Evolutionary conservation across 768 basidiomycete genomes (phyloP).

Genomic region (Cyclocybe cylindracea): DNA sequence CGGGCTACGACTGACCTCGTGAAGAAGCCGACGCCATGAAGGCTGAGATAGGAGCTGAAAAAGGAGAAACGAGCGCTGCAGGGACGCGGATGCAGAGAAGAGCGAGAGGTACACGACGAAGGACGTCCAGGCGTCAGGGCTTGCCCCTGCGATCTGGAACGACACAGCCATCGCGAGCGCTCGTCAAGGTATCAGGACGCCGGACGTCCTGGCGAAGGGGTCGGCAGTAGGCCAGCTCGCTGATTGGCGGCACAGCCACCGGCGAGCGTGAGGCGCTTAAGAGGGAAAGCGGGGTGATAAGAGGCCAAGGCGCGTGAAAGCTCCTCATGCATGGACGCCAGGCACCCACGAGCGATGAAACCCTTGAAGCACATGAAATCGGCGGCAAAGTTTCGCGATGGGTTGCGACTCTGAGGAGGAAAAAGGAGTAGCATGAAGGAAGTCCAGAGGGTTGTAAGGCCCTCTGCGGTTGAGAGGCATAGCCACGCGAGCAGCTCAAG

Average conservation of each 20-base stretch:
- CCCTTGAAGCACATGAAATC: not conserved
- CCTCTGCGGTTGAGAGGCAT: constrained; percentile 11
- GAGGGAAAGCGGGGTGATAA: constrained; percentile 5
- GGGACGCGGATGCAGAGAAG: not conserved
- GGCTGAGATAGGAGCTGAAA: constrained; percentile 9
- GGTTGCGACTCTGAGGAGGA: too few species aligned
- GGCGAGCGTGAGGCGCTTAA: constrained; percentile 9
- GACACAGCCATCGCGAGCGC: constrained; percentile 1
- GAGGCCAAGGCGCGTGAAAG: constrained; percentile 13
- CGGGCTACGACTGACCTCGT: too few species aligned
- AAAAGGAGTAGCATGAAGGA: constrained; percentile 6
- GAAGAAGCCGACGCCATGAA: constrained; percentile 2
- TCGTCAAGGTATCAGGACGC: constrained; percentile 1
- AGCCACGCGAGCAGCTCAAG: constrained; percentile 12
- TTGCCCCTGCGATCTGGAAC: constrained; percentile 9
- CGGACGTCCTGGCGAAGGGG: constrained; percentile 3
- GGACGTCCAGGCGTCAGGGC: constrained; percentile 14
- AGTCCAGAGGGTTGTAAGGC: constrained; percentile 3
- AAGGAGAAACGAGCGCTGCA: constrained; percentile 12
- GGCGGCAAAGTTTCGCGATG: too few species aligned
- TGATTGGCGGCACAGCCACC: constrained; percentile 11
- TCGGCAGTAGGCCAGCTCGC: constrained; percentile 3
- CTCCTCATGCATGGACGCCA: constrained; percentile 8
- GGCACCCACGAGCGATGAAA: not conserved
- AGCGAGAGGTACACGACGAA: constrained; percentile 10